Base-by-base conservation (phyloP, 208 protist genomes). In the Leishmania tropica region DNA sequence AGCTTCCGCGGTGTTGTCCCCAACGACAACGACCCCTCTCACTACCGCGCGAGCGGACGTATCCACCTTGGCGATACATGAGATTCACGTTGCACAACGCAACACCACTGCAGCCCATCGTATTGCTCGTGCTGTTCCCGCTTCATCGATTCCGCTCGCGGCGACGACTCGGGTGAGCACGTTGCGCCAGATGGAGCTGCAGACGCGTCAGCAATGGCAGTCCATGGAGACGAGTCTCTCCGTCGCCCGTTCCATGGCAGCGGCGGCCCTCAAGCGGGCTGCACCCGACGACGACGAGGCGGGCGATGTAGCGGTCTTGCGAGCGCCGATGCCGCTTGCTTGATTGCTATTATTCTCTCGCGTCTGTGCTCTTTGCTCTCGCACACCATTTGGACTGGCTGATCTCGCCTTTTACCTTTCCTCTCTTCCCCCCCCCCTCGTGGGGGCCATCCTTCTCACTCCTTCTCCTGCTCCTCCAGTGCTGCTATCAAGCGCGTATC, bases 161-260 rank as follows among this genome's bases (percentile, higher is more conserved):
- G 76, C 64, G 31, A 28, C n/a, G 8, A 31, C 45, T 64, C 62
- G 45, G 15, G 42, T 80, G 42, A 51, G 62, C 35, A 48, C 37
- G 47, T 45, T 80, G 76, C 76, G 76, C 6, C 62, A 56, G 42
- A 37, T 60, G 48, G 76, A 80, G 60, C 7, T 73, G 45, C 62
- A 58, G 47, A 45, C 64, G 31, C 76, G 76, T 35, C 76, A 72
- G 64, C 64, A 80, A n/a, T 72, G 58, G 62, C 76, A 80, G 76
- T 70, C 76, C 3, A 80, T 72, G 8, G 76, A 80, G 64, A 80
- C 76, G 13, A 42, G 64, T 42, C 76, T 80, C 24, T 70, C 60
- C 31, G 48, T 80, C 19, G 76, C 76, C 31, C 76, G 76, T 4
- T 73, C 76, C 15, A 80, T 72, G 76, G 62, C 48, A 35, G 40